Evolutionary conservation across 306 rosid genomes (phyloP).

Genomic region (Astragalus membranaceus): DNA sequence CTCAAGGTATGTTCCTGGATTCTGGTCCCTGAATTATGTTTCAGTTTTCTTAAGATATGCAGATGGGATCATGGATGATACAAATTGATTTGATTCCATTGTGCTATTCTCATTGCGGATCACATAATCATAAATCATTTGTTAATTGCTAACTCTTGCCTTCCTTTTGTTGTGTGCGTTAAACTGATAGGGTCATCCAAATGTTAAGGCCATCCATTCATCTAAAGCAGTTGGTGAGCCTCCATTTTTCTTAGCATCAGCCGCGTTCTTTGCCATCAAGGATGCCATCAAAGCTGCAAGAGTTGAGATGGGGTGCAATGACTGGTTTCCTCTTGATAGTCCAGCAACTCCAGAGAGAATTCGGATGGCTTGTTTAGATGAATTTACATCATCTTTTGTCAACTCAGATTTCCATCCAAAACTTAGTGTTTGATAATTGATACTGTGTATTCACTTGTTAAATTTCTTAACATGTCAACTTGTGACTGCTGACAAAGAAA

Average conservation of each 20-base stretch:
- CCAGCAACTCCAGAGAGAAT: conserved; percentile 96
- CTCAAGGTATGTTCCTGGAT: conserved; percentile 56
- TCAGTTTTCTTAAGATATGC: neutral
- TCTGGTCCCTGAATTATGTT: conserved; percentile 6
- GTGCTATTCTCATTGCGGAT: too few species aligned
- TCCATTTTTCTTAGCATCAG: conserved; percentile 88
- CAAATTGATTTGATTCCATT: neutral
- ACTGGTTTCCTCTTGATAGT: conserved; percentile 92
- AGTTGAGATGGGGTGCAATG: conserved; percentile 49
- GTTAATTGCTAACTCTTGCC: neutral
- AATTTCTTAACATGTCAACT: neutral
- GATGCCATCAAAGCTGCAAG: conserved; percentile 81
- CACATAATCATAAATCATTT: neutral
- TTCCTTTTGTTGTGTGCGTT: conserved; percentile 2
- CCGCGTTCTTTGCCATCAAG: conserved; percentile 75
- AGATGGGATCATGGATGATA: neutral
- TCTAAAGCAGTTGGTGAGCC: conserved; percentile 99
- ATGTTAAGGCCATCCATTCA: conserved; percentile 86
- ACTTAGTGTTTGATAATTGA: conserved; percentile 54
- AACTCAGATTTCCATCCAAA: conserved; percentile 57
- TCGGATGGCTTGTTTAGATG: conserved; percentile 88
- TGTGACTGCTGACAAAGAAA: neutral
- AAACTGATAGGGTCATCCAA: conserved; percentile 77
- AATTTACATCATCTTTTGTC: conserved; percentile 37
- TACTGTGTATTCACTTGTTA: neutral